phyloP scores from a whole-genome alignment of 2,329 filamentous ascomycete species.

The Trichoderma sp. region DNA sequence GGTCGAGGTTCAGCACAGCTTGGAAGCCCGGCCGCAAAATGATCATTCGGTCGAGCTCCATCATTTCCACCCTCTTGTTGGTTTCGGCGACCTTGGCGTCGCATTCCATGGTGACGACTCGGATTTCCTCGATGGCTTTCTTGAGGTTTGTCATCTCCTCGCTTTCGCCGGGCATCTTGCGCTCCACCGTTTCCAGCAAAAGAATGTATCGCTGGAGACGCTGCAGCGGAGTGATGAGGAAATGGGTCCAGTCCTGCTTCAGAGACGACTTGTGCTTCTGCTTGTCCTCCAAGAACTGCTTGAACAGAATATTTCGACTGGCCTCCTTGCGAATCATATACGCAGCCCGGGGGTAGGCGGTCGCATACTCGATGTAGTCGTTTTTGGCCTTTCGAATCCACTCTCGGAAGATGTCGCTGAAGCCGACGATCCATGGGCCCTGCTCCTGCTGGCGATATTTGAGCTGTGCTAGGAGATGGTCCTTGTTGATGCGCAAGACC shows the following conservation, averaged over 20 bases:
- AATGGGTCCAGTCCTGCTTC: constrained; percentile 91
- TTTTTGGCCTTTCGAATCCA: constrained; percentile 94
- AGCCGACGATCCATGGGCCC: constrained; percentile 89
- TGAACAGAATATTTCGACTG: constrained; percentile 82
- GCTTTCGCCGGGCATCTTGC: constrained; percentile 79
- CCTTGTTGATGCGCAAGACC: constrained; percentile 88
- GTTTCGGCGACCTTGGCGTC: constrained; percentile 91
- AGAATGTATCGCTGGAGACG: constrained; percentile 88
- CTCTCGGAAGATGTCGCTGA: constrained; percentile 96
- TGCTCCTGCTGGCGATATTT: constrained; percentile 98
- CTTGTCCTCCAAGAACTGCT: constrained; percentile 79
- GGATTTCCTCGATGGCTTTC: constrained; percentile 89
- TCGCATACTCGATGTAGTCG: constrained; percentile 90
- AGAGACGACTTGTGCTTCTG: constrained; percentile 77
- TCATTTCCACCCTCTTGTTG: constrained; percentile 85
- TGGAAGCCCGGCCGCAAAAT: constrained; percentile 86
- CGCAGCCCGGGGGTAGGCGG: constrained; percentile 79
- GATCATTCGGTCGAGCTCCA: constrained; percentile 80
- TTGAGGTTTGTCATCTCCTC: constrained; percentile 86
- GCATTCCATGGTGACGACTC: constrained; percentile 83
- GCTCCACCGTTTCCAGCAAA: constrained; percentile 78
- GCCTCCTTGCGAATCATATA: constrained; percentile 83
- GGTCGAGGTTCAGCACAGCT: constrained; percentile 85
- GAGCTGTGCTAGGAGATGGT: constrained; percentile 86
- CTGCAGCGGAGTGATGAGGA: constrained; percentile 89